Base-by-base conservation (phyloP, 2,329 filamentous ascomycete genomes). In the Rosellinia necatrix region DNA sequence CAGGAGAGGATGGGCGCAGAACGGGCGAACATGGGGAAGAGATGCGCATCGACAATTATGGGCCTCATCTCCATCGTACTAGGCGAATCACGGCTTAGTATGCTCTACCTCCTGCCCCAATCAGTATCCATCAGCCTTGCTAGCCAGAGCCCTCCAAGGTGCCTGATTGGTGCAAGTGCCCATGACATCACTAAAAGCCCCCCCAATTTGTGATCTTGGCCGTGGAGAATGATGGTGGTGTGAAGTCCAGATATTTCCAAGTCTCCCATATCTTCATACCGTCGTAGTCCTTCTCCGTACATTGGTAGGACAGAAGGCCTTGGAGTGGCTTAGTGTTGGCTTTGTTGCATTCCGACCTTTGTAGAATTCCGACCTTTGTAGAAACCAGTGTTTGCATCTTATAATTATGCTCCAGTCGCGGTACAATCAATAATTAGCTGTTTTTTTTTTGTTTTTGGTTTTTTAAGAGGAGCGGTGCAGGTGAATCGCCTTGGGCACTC, bases 51-150 rank as follows among this genome's bases (percentile, higher is more conserved):
- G 35, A 56, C 49, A 41, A 44, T 46, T 50, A 43, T 7, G 37
- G 49, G 21, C 35, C 44, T 53, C 53, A 54, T 60, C 49, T 41
- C 54, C 42, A 54, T 46, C 48, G 34, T 51, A 49, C 37, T 52
- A 48, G 43, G 37, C 49, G 32, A 51, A 54, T 54, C 49, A 51
- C 34, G 50, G 44, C n/a, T 37, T 49, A 49, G 37, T 19, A 49
- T 38, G 17, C 27, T 47, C 42, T 44, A 21, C 21, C n/a, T 37
- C 5, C 17, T 21, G 43, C 24, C 43, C 49, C 15, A 34, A 35
- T 19, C 17, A 52, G 35, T 38, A 15, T 47, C 30, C 47, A 52
- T 46, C 58, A 60, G 51, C 58, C 51, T 58, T 35, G 42, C 52
- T 41, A 32, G 46, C 34, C 34, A 47, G 25, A 12, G 44, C 30